A percentile compares a stretch with the other conserved stretches of the same genome.
phyloP scores from a whole-genome alignment of 768 basidiomycete genomes.

The Leccinum arenicola region DNA sequence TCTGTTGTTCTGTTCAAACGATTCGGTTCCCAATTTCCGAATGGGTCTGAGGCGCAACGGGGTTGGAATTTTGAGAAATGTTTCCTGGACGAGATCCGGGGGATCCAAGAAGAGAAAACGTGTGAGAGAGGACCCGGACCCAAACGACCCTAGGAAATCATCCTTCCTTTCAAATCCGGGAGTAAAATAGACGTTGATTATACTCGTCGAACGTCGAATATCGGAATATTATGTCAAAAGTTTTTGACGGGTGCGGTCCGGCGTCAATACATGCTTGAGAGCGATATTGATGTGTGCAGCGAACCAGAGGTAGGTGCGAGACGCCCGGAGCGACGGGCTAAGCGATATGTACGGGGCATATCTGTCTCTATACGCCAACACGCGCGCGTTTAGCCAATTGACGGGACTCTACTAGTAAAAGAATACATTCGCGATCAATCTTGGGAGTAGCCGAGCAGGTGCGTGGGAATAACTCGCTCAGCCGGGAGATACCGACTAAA shows the following conservation, averaged over 20 bases:
- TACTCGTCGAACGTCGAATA: slow-evolving; percentile 5
- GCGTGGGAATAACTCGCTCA: slow-evolving; percentile 21
- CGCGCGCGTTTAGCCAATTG: slow-evolving; percentile 18
- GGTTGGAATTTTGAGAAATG: neutral
- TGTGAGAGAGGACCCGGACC: slow-evolving; percentile 4
- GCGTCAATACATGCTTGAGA: neutral
- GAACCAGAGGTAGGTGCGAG: neutral
- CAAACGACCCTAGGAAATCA: neutral
- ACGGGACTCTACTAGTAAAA: neutral
- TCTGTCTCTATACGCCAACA: slow-evolving; percentile 5
- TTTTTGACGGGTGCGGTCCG: neutral
- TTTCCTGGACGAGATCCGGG: slow-evolving; percentile 6
- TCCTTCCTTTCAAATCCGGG: neutral
- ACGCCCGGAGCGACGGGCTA: neutral
- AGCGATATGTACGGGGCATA: neutral
- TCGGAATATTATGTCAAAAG: slow-evolving; percentile 1
- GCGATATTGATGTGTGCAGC: neutral
- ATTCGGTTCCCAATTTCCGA: slow-evolving; percentile 19
- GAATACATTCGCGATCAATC: slow-evolving; percentile 19
- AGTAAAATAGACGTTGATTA: slow-evolving; percentile 16
- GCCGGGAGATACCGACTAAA: slow-evolving; percentile 30
- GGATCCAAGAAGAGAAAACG: neutral
- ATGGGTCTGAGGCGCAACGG: slow-evolving; percentile 14
- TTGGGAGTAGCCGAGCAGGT: slow-evolving; percentile 21
- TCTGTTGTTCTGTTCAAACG: neutral